Percentiles rank a stretch among this genome's conserved stretches.
phyloP scores from a whole-genome alignment of 2,329 filamentous ascomycete species.

The Hymenotorrendiella dingleyae region DNA sequence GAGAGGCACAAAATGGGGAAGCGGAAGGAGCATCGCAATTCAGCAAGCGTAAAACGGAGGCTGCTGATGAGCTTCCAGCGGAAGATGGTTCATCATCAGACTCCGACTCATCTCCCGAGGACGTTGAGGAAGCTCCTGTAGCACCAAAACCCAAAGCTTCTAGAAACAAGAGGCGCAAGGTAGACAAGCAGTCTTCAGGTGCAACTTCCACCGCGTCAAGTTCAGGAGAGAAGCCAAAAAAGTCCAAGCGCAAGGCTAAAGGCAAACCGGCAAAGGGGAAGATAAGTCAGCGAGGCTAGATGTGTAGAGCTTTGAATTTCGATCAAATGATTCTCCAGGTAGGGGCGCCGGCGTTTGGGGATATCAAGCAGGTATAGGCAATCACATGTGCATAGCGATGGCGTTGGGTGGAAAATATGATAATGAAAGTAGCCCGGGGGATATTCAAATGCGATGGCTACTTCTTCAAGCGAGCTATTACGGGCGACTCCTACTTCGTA shows the following conservation, averaged over 20 bases:
- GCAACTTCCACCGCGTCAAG: conserved; percentile 12
- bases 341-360: too few species aligned
- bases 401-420: too few species aligned
- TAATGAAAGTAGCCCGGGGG: not conserved
- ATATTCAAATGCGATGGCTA: not conserved
- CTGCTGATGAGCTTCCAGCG: conserved; percentile 3
- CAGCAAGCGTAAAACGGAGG: conserved; percentile 25
- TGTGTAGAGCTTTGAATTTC: not conserved
- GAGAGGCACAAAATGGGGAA: conserved; percentile 29
- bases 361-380: too few species aligned
- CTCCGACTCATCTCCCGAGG: conserved; percentile 12
- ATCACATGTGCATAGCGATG: conserved; percentile 3
- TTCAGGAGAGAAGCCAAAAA: conserved; percentile 9
- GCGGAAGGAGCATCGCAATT: too few species aligned
- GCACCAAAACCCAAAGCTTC: not conserved
- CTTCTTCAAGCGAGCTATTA: too few species aligned
- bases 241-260: conserved; percentile 2
- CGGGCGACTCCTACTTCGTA: too few species aligned
- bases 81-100: conserved; percentile 5
- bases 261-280: conserved; percentile 5
- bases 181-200: conserved; percentile 18
- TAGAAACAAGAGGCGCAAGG: conserved; percentile 30
- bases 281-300: conserved; percentile 3
- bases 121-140: conserved; percentile 5
- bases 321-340: too few species aligned